Base-by-base conservation (phyloP, 345 rosid species). In the Moricandia arvensis region DNA sequence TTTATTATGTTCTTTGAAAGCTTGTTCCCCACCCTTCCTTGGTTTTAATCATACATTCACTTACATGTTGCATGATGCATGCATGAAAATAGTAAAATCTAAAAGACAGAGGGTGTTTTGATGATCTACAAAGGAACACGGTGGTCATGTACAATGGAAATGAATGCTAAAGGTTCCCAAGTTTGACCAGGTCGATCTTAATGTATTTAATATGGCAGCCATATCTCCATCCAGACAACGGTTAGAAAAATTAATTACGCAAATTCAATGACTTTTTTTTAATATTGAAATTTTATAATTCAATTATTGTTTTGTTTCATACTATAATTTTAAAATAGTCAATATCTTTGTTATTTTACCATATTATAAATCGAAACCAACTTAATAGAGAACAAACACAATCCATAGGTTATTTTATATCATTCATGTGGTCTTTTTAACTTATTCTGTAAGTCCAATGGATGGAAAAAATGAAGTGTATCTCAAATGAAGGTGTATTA, bases 1-100 rank as follows among this genome's bases (percentile, higher is more conserved):
- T 63, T 70, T 63, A 38, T 29, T 54, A 69, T 69, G 76, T 33
- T 78, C 69, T 77, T 77, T 77, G 34, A 77, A 77, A 65, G 75
- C 72, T 58, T 77, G 75, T 57, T 63, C 71, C 79, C 66, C 58
- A 31, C 45, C 43, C 38, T 10, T 55, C 33, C 13, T 8, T 5
- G 64, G 1, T 76, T 51, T 62, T 61, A 26, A 35, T 15, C 15
- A 49, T 49, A 49, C 21, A 49, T 49, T 49, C 24, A 49, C 55
- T 49, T 49, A 49, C 16, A 49, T 49, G 55, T 15, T 49, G 21
- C 21, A 49, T 49, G 55, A 15, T 49, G 24, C 24, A 49, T 49
- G 53, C n/a, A n/a, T n/a, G n/a, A n/a, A 45, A 45, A 43, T n/a
- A 45, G 53, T 49, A 49, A 49, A 49, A 49, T 49, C 9, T 49